Evolutionary conservation across 306 rosid species (phyloP).

Genomic region (Astragalus membranaceus): DNA sequence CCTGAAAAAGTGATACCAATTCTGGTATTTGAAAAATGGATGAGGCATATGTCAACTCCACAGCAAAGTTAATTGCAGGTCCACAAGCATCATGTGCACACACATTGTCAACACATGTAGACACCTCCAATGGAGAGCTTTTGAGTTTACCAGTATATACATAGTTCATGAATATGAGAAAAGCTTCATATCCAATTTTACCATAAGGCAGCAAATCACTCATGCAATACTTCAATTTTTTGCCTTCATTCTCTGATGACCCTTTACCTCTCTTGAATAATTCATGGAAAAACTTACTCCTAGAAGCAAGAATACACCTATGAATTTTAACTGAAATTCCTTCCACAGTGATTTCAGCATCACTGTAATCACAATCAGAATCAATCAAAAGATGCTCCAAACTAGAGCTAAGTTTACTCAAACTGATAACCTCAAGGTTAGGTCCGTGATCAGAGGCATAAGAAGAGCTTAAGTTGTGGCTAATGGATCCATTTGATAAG

Average conservation of each 20-base stretch:
- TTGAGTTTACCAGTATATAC: constrained; percentile 78
- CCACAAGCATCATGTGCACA: constrained; percentile 86
- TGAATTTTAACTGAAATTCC: constrained; percentile 57
- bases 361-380: constrained; percentile 58
- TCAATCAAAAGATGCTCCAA: constrained; percentile 78
- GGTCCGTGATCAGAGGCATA: constrained; percentile 38
- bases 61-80: constrained; percentile 81
- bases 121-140: constrained; percentile 65
- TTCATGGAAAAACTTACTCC: constrained; percentile 70
- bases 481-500: constrained; percentile 61
- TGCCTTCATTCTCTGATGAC: constrained; percentile 35
- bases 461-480: constrained; percentile 42
- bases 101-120: constrained; percentile 73
- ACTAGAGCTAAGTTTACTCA: constrained; percentile 65
- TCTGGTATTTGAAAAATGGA: constrained; percentile 76
- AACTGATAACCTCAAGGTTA: constrained; percentile 66
- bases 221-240: constrained; percentile 54
- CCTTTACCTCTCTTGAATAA: constrained; percentile 52
- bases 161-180: constrained; percentile 57
- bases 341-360: constrained; percentile 64
- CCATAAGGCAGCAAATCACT: constrained; percentile 71
- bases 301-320: constrained; percentile 72
- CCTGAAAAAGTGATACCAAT: constrained; percentile 79
- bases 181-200: constrained; percentile 70
- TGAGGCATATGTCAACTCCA: constrained; percentile 94